A percentile compares a stretch with the other conserved stretches of the same genome.
These are phyloP conservation scores for Trichophyton verrucosum DNA, from an alignment of 2,329 filamentous ascomycete genomes.

Conservation along the genomic window DNA sequence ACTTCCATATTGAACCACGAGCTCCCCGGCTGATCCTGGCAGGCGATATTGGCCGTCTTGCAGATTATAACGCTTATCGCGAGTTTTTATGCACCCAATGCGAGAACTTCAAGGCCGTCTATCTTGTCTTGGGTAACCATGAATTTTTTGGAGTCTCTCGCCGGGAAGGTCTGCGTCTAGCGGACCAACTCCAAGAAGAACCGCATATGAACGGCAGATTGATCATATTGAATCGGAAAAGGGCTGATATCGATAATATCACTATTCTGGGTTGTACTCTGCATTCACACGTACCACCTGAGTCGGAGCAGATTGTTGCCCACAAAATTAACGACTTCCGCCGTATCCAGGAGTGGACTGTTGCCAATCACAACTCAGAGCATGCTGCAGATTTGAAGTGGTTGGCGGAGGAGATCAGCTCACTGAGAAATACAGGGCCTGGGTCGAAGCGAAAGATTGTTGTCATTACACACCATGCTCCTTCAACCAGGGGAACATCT, in stretches of 20 bases:
- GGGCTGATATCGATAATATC: conserved; percentile 20
- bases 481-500: conserved; percentile 36
- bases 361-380: conserved; percentile 36
- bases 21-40: conserved; percentile 18
- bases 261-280: conserved; percentile 45
- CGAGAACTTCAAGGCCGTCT: conserved; percentile 18
- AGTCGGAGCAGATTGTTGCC: conserved; percentile 28
- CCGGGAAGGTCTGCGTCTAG: conserved; percentile 14
- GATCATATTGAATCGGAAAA: conserved; percentile 15
- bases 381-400: conserved; percentile 39
- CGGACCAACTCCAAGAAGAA: conserved; percentile 15
- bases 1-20: conserved; percentile 9
- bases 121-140: conserved; percentile 27
- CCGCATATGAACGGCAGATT: conserved; percentile 12
- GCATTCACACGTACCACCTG: conserved; percentile 38
- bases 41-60: conserved; percentile 25
- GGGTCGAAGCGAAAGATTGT: conserved; percentile 23
- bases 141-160: conserved; percentile 26
- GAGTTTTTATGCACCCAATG: conserved; percentile 19
- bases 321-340: conserved; percentile 41
- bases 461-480: conserved; percentile 45
- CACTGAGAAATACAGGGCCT: conserved; percentile 6
- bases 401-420: conserved; percentile 31
- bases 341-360: conserved; percentile 39
- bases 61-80: conserved; percentile 16